These are phyloP conservation scores for Eucalyptus polyanthemos DNA, from an alignment of 345 rosid species.

Conservation along the genomic window DNA sequence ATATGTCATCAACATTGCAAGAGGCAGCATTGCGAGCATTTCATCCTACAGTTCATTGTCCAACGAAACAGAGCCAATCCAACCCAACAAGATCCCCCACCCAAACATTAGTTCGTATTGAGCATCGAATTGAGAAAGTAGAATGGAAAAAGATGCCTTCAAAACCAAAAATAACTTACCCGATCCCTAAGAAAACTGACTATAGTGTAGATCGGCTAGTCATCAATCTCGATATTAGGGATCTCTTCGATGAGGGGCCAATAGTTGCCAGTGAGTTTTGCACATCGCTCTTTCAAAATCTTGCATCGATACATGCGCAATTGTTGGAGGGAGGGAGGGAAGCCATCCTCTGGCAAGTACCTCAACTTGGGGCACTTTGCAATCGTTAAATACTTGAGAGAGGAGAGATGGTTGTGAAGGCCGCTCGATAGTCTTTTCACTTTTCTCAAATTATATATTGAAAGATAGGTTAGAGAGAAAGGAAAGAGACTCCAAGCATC, in stretches of 20 bases:
- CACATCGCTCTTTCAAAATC: not conserved
- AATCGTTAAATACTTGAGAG: accelerated
- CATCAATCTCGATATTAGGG: accelerated
- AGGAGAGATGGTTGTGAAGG: not conserved
- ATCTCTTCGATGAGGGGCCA: no score
- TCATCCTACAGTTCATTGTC: no score
- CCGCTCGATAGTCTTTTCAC: accelerated
- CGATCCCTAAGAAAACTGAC: not conserved
- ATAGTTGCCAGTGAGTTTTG: not conserved
- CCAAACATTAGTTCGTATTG: no score
- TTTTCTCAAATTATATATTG: accelerated
- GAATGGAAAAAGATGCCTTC: not conserved
- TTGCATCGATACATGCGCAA: accelerated
- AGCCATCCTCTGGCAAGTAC: not conserved
- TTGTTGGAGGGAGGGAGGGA: not conserved
- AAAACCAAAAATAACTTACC: not conserved
- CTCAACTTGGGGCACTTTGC: not conserved
- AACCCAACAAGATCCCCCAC: no score
- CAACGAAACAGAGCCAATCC: no score
- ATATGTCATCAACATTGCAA: no score
- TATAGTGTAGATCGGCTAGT: no score
- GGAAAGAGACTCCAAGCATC: not conserved
- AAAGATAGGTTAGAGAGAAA: not conserved
- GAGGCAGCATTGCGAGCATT: no score
- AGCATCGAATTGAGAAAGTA: no score